These are phyloP conservation scores for Pichia cabralensis DNA, from an alignment of 805 yeast species.

Conservation along the genomic window DNA sequence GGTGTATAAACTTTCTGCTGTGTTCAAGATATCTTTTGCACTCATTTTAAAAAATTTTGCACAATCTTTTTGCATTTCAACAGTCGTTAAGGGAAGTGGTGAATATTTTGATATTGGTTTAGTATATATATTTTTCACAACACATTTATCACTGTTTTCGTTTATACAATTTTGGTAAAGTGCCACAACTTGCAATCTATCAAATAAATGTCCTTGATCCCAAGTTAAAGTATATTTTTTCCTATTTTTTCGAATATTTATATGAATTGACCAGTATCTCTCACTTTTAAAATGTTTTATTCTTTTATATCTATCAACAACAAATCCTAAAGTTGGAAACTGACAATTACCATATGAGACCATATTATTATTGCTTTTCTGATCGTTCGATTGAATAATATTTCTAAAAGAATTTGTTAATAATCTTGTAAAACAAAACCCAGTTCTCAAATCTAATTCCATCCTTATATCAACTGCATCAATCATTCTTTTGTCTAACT, in stretches of 20 bases:
- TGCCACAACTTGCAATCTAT: constrained; percentile 50
- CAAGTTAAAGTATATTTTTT: constrained; percentile 46
- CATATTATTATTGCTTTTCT: constrained; percentile 9
- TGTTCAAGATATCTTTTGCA: constrained; percentile 66
- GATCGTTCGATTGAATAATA: constrained; percentile 10
- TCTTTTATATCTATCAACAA: constrained; percentile 81
- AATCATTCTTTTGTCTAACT: constrained; percentile 57
- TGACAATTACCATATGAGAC: constrained; percentile 91
- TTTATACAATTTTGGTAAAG: constrained; percentile 61
- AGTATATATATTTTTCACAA: constrained; percentile 38
- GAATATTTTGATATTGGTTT: constrained; percentile 67
- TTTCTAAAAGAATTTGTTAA: constrained; percentile 40
- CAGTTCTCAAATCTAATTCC: constrained; percentile 84
- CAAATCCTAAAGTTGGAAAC: constrained; percentile 93
- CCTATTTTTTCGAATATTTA: constrained; percentile 37
- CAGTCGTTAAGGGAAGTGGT: constrained; percentile 91
- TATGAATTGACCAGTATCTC: constrained; percentile 64
- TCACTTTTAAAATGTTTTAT: constrained; percentile 66
- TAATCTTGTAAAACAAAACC: constrained; percentile 79
- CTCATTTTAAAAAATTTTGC: constrained; percentile 62
- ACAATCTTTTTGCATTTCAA: constrained; percentile 83
- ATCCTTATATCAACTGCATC: constrained; percentile 79
- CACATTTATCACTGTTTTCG: constrained; percentile 34
- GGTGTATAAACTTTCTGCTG: constrained; percentile 81
- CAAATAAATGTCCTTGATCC: constrained; percentile 66